These are phyloP conservation scores for Tympanopsis confertula DNA, from an alignment of 2,329 filamentous ascomycete genomes.

Conservation along the genomic window DNA sequence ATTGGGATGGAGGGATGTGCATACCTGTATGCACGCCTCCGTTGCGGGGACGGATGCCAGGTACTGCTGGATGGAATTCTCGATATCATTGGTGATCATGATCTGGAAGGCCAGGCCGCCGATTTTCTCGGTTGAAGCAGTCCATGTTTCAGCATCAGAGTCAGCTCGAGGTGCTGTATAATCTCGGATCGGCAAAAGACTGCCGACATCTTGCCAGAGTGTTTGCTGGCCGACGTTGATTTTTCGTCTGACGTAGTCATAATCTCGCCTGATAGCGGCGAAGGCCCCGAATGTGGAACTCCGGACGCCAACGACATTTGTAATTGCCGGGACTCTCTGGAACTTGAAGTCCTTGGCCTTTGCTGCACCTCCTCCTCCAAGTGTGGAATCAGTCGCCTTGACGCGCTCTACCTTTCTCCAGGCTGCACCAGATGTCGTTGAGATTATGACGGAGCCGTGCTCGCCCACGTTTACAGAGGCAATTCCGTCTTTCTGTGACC, in stretches of 20 bases:
- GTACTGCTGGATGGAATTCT: slow-evolving; percentile 45
- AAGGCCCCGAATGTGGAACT: slow-evolving; percentile 86
- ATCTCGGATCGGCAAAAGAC: slow-evolving; percentile 55
- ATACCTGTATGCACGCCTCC: slow-evolving; percentile 31
- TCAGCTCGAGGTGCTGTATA: slow-evolving; percentile 34
- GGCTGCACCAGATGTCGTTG: slow-evolving; percentile 81
- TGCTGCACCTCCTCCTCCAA: slow-evolving; percentile 20
- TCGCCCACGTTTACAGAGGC: slow-evolving; percentile 80
- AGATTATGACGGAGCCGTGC: slow-evolving; percentile 87
- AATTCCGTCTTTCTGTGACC: slow-evolving; percentile 74
- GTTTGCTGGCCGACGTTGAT: slow-evolving; percentile 55
- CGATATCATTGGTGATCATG: slow-evolving; percentile 53
- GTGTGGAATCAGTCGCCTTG: slow-evolving; percentile 60
- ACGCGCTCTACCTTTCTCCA: slow-evolving; percentile 78
- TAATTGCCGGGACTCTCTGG: slow-evolving; percentile 76
- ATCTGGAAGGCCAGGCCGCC: slow-evolving; percentile 37
- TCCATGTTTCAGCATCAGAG: slow-evolving; percentile 23
- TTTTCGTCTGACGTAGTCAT: too few relatives aligned
- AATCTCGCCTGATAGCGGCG: slow-evolving; percentile 75
- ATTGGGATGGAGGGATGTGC: slow-evolving; percentile 51
- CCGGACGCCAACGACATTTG: slow-evolving; percentile 70
- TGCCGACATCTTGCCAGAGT: slow-evolving; percentile 63
- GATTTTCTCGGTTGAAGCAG: slow-evolving; percentile 34
- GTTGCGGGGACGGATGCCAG: slow-evolving; percentile 24
- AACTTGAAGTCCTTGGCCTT: slow-evolving; percentile 91